Base-by-base conservation (phyloP, 2,329 filamentous ascomycete genomes). In the Clathrospora elynae region DNA sequence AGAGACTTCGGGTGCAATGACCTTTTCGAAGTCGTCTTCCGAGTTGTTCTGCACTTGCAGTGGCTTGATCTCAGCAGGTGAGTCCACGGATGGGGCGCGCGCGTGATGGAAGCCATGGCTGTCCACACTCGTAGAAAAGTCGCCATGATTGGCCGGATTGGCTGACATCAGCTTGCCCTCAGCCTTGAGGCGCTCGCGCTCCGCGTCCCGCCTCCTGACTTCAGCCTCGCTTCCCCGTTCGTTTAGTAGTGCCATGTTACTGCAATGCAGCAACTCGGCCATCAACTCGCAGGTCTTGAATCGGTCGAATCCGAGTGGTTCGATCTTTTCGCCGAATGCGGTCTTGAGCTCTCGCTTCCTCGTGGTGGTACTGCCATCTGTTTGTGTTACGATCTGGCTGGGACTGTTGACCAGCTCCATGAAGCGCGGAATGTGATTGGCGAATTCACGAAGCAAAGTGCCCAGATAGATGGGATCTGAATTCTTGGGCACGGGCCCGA, bases 271-370 rank as follows among this genome's bases (percentile, higher is more conserved):
- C 30, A 99, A 77, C 71, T 99, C 93, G 1, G 93, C 93, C 93
- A 99, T 97, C 46, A 99, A 78, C 72, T 99, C 93, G 70, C 93
- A 99, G 0, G 93, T 97, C 77, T 99, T 99, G 78, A 99, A 99
- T 13, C 93, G 82, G 71, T 99, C 93, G 65, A 99, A 99, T 2
- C 93, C 93, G 7, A 99, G 79, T 3, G 93, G 92, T 70, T 97
- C 90, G 37, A 99, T 91, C 68, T 87, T 88, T 31, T 85, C 83
- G 37, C 91, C 91, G 75, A 95, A 99, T 0, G 93, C 93, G 2
- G 90, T 92, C 58, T 84, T 86, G 24, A 96, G 76, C 44, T 86
- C 84, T 31, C 86, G 82, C 65, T 87, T 86, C 59, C 86, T 84
- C 3, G 86, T 83, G 1, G 84, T 84, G 35, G 73, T 75, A 30